A percentile compares a stretch with the other conserved stretches of the same genome.
These are phyloP conservation scores for Podospora pseudopauciseta DNA, from an alignment of 495 filamentous ascomycete species.

Conservation along the genomic window DNA sequence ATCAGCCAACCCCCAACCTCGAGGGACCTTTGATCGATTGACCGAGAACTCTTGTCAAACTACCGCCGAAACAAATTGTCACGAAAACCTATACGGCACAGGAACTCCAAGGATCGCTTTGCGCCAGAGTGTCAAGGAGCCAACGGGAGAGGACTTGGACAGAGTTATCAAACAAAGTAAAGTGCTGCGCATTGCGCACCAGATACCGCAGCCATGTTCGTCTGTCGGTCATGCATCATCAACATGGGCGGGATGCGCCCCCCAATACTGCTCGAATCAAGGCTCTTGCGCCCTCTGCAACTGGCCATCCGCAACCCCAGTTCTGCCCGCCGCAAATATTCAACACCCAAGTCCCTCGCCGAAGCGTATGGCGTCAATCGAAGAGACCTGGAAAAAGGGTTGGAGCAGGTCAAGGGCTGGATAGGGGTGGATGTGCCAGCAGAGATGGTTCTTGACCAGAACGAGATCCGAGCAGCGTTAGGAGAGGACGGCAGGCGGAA, in stretches of 20 bases:
- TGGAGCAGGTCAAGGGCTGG: background rate
- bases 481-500: background rate
- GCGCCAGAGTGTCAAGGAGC: background rate
- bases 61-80: background rate
- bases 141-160: background rate
- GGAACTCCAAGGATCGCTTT: background rate
- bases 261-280: slow-evolving; percentile 7
- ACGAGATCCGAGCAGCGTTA: slow-evolving; percentile 3
- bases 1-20: background rate
- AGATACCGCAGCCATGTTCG: slow-evolving; percentile 34
- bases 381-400: background rate
- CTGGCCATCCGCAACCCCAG: background rate
- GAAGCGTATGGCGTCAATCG: background rate
- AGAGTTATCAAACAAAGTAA: background rate
- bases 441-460: background rate
- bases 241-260: slow-evolving; percentile 20
- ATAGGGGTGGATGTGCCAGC: background rate
- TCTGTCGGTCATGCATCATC: slow-evolving; percentile 38
- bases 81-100: background rate
- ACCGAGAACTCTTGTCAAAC: background rate
- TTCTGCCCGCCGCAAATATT: background rate
- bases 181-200: background rate
- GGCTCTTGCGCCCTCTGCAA: slow-evolving; percentile 9
- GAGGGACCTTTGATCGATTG: background rate
- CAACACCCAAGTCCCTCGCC: background rate